Evolutionary conservation across 495 filamentous ascomycete genomes (phyloP).

Genomic region (Tuber magnatum): DNA sequence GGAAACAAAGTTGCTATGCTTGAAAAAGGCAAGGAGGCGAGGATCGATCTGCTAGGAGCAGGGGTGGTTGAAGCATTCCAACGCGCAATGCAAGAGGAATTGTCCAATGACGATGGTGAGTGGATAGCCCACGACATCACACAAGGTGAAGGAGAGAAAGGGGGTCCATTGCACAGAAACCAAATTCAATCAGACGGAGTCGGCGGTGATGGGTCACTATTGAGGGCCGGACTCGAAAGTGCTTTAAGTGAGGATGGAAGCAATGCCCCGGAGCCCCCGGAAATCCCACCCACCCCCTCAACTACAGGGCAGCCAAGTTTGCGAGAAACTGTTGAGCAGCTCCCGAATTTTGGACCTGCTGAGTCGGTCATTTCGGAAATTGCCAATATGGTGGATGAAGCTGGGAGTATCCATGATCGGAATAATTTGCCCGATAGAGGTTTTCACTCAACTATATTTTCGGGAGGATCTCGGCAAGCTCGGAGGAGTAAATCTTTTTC

Average conservation of each 20-base stretch:
- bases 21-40: constrained; percentile 38
- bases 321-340: background rate
- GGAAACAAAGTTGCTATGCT: constrained; percentile 15
- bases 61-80: constrained; percentile 68
- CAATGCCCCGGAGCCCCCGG: constrained; percentile 20
- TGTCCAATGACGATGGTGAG: constrained; percentile 7
- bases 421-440: background rate
- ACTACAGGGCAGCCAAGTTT: constrained; percentile 2
- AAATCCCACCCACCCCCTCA: background rate
- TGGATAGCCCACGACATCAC: constrained; percentile 15
- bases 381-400: background rate
- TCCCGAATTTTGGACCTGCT: background rate
- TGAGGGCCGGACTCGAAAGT: constrained; percentile 29
- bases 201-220: constrained; percentile 17
- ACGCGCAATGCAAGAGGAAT: constrained; percentile 52
- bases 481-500: constrained; percentile 42
- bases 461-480: constrained; percentile 21
- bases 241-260: constrained; percentile 32
- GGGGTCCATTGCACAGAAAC: background rate
- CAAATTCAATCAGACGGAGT: constrained; percentile 17
- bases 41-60: constrained; percentile 72
- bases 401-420: background rate
- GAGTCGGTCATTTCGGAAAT: background rate
- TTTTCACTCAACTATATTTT: constrained; percentile 18
- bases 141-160: constrained; percentile 5